These are phyloP conservation scores for Calocybe gangraenosa DNA, from an alignment of 768 basidiomycete species.

Conservation along the genomic window DNA sequence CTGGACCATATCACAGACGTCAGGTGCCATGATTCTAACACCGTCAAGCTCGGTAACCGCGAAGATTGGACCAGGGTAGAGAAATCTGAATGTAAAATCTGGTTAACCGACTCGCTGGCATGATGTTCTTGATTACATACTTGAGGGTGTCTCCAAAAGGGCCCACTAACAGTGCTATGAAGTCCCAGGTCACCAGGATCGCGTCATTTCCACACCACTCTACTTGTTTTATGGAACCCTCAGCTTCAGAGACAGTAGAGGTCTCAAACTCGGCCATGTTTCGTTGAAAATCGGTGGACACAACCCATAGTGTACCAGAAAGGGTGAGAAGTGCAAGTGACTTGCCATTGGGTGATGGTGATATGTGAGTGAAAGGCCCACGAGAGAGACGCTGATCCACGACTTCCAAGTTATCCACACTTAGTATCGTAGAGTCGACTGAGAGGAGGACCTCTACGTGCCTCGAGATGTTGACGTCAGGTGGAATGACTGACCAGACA, in stretches of 20 bases:
- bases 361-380: conserved; percentile 85
- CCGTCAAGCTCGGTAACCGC: conserved; percentile 89
- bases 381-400: conserved; percentile 85
- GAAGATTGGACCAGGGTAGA: conserved; percentile 71
- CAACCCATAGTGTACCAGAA: conserved; percentile 78
- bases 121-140: conserved; percentile 39
- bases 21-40: conserved; percentile 74
- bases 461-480: conserved; percentile 83
- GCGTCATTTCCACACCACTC: conserved; percentile 99
- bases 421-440: conserved; percentile 73
- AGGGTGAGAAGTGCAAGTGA: conserved; percentile 81
- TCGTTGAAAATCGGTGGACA: conserved; percentile 91
- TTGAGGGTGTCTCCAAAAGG: conserved; percentile 84
- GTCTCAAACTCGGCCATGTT: conserved; percentile 87
- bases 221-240: conserved; percentile 63
- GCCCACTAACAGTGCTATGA: conserved; percentile 79
- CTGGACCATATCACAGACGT: conserved; percentile 84
- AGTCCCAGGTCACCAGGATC: conserved; percentile 81
- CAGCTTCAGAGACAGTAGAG: conserved; percentile 43
- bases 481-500: conserved; percentile 87
- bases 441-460: conserved; percentile 89
- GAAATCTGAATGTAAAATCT: conserved; percentile 50
- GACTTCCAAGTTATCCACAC: conserved; percentile 84
- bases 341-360: conserved; percentile 92
- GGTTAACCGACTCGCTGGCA: background rate